Base-by-base conservation (phyloP, 2,329 filamentous ascomycete genomes). In the Colletotrichum eleusines region DNA sequence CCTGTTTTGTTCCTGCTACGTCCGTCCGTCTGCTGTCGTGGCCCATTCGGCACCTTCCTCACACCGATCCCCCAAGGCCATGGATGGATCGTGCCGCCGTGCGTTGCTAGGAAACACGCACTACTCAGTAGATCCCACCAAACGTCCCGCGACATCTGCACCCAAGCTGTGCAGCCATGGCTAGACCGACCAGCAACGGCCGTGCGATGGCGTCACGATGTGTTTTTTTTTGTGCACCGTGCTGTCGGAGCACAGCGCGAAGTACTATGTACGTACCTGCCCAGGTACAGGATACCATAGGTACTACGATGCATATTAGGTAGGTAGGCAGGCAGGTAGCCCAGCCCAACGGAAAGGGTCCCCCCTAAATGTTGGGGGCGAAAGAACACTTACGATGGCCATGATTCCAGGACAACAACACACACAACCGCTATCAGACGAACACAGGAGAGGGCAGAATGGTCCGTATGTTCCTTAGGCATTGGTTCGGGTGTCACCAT, bases 61-160 rank as follows among this genome's bases (percentile, higher is more conserved):
- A 35, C 66, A 58, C 53, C 54, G 38, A 53, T 65, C 38, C 46
- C 48, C 9, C 48, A 58, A 26, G 12, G 35, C 42, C 31, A 57
- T 57, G 59, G 38, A 57, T 57, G 59, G 38, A 7, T 38, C 31
- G 20, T 55, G 7, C 31, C 31, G 20, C 38, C 55, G 57, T 62
- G 58, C 68, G 64, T 71, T 71, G 64, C 64, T 68, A 44, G 64
- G 68, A 67, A 59, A 68, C 53, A 70, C 12, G 67, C 67, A 67
- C 55, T 62, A 62, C 42, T 33, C 6, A 40, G 14, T 40, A 18
- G 38, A 66, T 62, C 63, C 63, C 67, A 70, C 55, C 66, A 66
- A 67, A 50, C 51, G 62, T 62, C 65, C 67, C 57, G 57, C 67
- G 44, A 35, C 33, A 51, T 50, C 28, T 53, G 60, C 54, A 60